Evolutionary conservation across 108 stramenopile genomes (phyloP), one percentile per base, ranked within the genome.

Genomic region (Skeletonema menzelii): DNA sequence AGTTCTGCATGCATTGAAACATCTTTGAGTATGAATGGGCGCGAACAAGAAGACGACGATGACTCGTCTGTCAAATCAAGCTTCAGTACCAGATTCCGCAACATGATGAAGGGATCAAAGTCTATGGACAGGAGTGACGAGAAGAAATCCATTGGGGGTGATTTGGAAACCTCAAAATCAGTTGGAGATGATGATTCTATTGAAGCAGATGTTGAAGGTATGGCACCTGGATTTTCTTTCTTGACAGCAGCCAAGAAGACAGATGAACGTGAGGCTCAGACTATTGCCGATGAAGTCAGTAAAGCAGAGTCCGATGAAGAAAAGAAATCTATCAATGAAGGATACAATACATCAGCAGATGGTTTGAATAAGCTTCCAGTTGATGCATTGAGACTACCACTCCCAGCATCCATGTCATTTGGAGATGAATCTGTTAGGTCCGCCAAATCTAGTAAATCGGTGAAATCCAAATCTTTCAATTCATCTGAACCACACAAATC

Each of bases 171-270:
- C 22, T 26, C 26, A 22, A 8, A 59, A 12, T 27, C 61, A 20
- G 19, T 30, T 27, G 31, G 26, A 40, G 27, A 20, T 30, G 79
- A 73, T 47, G 69, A 31, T 35, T 30, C 15, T 28, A 59, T 70
- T 40, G 20, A 28, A 13, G 57, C 31, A 70, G 32, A 32, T 27
- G 12, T n/a, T 11, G 57, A 59, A 59, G 32, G 57, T 17, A 67
- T 82, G 59, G 73, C 64, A 58, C 80, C 80, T 11, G 80, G 80
- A 31, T 82, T 82, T 74, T 69, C 80, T 4, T 74, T 82, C 20
- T 38, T 75, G 28, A 62, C 58, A 28, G 55, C 73, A 15, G 49
- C 80, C 57, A 63, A 58, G 47, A n/a, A 5, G 15, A 47, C 61
- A n/a, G 71, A 68, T 17, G 56, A 40, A 10, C 42, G 72, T 17